Evolutionary conservation across 768 basidiomycete genomes (phyloP), one percentile per base, ranked within the genome.

Genomic region (Tylopilus balloui): DNA sequence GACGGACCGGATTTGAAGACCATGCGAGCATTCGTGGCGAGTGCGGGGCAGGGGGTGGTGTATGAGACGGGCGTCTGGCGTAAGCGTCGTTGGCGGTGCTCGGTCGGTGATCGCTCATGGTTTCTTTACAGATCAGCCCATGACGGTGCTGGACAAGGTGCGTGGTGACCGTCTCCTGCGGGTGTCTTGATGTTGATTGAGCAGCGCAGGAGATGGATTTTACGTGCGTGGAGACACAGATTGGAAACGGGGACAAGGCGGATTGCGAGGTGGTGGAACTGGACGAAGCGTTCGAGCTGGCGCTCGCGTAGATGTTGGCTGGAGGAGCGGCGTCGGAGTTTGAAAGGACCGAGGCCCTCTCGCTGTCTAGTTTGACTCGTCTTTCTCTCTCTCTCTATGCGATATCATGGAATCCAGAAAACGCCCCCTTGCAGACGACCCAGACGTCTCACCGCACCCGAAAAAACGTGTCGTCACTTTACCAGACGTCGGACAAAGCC

Each of bases 151-250:
- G 45, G 78, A 79, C 57, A 80, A 80, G 73, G 88, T 86, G 57
- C 38, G 74, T 66, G 3, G 3, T 15, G 14, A 15, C 2, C 14
- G 32, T 12, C 3, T 45, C n/a, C 45, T n/a, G 43, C 47, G 13
- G 1, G 19, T 40, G 15, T 15, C 13, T 15, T 19, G 36, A 39
- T 20, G 6, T 2, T 41, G 47, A 48, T 6, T 5, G 1, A 8
- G 12, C 9, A 12, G 27, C 17, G 49, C 31, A 91, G 86, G 65
- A 73, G 11, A 77, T 92, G 69, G 89, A 92, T 58, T 78, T 92
- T 55, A 76, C 89, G 9, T 98, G 95, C 61, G 80, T 98, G 9
- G 95, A 97, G 69, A 90, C 92, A 20, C 94, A 98, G 67, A 83
- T 95, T 45, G 92, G 92, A 6, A 78, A 88, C 49, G 87, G 87